Percentiles rank a stretch among this genome's conserved stretches.
phyloP scores from a whole-genome alignment of 192 early-diverging fungal genomes.

The Phlyctochytrium bullatum region DNA sequence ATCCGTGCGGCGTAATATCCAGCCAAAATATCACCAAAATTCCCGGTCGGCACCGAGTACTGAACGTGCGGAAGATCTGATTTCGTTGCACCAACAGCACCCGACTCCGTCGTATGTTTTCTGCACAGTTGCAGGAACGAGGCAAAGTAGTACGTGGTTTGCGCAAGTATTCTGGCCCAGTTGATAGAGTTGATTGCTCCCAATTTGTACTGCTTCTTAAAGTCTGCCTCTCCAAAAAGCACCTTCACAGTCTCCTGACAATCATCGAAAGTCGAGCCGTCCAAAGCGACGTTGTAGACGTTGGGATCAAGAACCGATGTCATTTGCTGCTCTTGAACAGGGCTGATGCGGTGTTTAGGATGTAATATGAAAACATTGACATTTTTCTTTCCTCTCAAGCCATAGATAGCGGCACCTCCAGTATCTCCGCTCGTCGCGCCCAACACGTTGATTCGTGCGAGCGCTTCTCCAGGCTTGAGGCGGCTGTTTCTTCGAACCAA shows the following conservation, averaged over 20 bases:
- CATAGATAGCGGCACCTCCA: constrained; percentile 97
- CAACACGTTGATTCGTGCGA: constrained; percentile 68
- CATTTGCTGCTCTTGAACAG: constrained; percentile 98
- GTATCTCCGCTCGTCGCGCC: constrained; percentile 97
- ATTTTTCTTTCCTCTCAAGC: constrained; percentile 88
- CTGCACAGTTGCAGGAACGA: constrained; percentile 65
- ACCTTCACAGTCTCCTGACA: constrained; percentile 94
- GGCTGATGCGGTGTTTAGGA: constrained; percentile 84
- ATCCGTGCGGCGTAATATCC: constrained; percentile 88
- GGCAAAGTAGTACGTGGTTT: constrained; percentile 95
- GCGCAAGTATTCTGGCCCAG: constrained; percentile 96
- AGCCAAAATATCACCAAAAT: constrained; percentile 91
- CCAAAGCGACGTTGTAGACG: constrained; percentile 88
- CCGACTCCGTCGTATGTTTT: not conserved
- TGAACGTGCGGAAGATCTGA: constrained; percentile 28
- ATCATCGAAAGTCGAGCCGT: constrained; percentile 92
- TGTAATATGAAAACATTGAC: constrained; percentile 92
- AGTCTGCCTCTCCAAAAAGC: constrained; percentile 75
- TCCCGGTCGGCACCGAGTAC: constrained; percentile 94
- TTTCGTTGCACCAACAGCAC: not conserved
- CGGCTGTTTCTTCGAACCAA: constrained; percentile 57
- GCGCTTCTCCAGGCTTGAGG: not conserved
- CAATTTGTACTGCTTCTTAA: constrained; percentile 73
- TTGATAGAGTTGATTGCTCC: constrained; percentile 99
- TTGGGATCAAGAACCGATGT: constrained; percentile 91